Conservation (phyloP, 495 filamentous ascomycete genomes). For the Neurospora tetrasperma region DNA sequence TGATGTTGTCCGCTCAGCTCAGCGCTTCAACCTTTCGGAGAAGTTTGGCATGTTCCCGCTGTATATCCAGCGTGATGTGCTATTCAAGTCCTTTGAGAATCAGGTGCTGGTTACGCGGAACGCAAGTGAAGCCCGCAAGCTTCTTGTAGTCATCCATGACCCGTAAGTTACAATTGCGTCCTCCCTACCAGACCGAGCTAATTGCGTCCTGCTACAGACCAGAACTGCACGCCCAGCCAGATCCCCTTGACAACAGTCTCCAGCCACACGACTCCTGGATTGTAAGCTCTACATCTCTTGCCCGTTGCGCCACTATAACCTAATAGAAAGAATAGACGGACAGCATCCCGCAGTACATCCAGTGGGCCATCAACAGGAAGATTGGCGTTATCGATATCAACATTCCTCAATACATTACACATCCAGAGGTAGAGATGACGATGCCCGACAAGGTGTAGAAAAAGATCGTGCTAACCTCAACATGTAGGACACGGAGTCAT, state of each 20-base stretch:
- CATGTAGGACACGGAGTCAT: slow-evolving; percentile 24
- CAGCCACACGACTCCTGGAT: slow-evolving; percentile 78
- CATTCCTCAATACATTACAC: slow-evolving; percentile 61
- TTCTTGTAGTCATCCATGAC: slow-evolving; percentile 75
- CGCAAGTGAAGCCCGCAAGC: slow-evolving; percentile 28
- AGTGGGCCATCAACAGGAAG: slow-evolving; percentile 62
- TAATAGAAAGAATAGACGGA: slow-evolving; percentile 54
- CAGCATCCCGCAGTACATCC: slow-evolving; percentile 62
- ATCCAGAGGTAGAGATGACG: slow-evolving; percentile 33
- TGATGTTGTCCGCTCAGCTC: slow-evolving; percentile 67
- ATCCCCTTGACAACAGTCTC: slow-evolving; percentile 57
- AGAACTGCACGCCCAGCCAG: slow-evolving; percentile 55
- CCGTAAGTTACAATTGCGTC: slow-evolving; percentile 44
- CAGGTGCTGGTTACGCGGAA: slow-evolving; percentile 72
- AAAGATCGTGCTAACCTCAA: neutral
- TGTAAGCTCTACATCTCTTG: slow-evolving; percentile 44
- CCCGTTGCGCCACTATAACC: slow-evolving; percentile 10
- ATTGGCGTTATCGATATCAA: slow-evolving; percentile 87
- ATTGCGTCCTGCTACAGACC: slow-evolving; percentile 41
- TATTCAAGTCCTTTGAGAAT: slow-evolving; percentile 74
- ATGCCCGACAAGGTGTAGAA: neutral
- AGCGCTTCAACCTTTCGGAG: slow-evolving; percentile 56
- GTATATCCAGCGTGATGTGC: slow-evolving; percentile 55
- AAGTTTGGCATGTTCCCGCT: slow-evolving; percentile 66
- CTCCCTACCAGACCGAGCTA: neutral